phyloP scores from a whole-genome alignment of 2,329 filamentous ascomycete genomes.

The Apiospora saccharicola region DNA sequence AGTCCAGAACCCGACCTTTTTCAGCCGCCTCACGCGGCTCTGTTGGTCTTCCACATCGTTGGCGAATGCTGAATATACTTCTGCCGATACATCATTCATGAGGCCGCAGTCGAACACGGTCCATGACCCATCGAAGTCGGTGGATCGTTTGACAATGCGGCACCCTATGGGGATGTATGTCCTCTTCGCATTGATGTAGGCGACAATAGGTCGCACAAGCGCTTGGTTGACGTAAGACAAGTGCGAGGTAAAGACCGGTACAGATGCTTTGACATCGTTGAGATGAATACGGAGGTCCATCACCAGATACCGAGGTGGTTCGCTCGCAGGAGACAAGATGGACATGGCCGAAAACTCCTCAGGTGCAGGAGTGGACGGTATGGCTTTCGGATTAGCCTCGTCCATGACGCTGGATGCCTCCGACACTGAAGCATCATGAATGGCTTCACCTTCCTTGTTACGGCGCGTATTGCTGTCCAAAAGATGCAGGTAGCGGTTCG shows the following conservation, averaged over 20 bases:
- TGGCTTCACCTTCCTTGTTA: slow-evolving; percentile 25
- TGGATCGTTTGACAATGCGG: slow-evolving; percentile 86
- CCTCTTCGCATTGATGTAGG: slow-evolving; percentile 94
- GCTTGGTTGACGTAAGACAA: slow-evolving; percentile 97
- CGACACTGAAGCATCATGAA: slow-evolving; percentile 14
- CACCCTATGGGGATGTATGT: slow-evolving; percentile 97
- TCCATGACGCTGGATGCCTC: slow-evolving; percentile 27
- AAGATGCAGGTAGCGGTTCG: slow-evolving; percentile 71
- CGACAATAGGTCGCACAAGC: slow-evolving; percentile 92
- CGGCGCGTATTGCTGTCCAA: slow-evolving; percentile 56
- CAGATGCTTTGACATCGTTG: slow-evolving; percentile 91
- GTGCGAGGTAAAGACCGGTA: slow-evolving; percentile 90
- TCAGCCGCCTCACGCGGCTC: slow-evolving; percentile 83
- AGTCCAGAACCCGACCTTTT: slow-evolving; percentile 97
- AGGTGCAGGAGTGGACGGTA: slow-evolving; percentile 21
- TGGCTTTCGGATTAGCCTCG: slow-evolving; percentile 28
- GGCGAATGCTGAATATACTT: slow-evolving; percentile 95
- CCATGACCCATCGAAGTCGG: slow-evolving; percentile 96
- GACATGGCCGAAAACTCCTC: neutral
- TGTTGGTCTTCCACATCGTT: slow-evolving; percentile 90
- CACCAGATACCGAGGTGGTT: slow-evolving; percentile 81
- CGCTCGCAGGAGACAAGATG: slow-evolving; percentile 42
- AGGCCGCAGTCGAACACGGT: slow-evolving; percentile 91
- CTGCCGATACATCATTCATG: slow-evolving; percentile 91
- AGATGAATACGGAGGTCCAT: slow-evolving; percentile 96